These are phyloP conservation scores for Trifolium dubium DNA, from an alignment of 306 rosid genomes.

Conservation along the genomic window DNA sequence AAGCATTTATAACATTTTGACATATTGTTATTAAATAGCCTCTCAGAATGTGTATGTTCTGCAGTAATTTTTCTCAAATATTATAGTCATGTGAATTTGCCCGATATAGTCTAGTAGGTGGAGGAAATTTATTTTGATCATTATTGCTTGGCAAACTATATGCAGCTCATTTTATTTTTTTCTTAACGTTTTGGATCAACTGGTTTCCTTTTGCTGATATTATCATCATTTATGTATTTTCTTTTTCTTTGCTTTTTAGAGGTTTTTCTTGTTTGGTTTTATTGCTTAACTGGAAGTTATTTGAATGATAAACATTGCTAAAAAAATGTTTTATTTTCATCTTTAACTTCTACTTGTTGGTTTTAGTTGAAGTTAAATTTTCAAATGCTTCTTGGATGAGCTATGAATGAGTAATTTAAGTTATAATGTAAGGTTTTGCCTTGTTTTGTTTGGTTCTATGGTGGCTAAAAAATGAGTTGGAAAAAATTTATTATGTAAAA, in stretches of 20 bases:
- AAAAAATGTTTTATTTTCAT: conserved; percentile 40
- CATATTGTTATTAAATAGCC: conserved; percentile 18
- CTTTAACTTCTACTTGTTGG: not conserved
- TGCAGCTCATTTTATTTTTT: no score
- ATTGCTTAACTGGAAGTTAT: conserved; percentile 69
- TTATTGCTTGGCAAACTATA: conserved; percentile 59
- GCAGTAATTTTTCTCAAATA: conserved; percentile 36
- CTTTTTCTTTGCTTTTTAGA: conserved; percentile 45
- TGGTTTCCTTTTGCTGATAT: conserved; percentile 4
- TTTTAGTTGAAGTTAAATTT: conserved; percentile 6
- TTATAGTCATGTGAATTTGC: conserved; percentile 65
- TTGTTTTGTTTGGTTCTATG: no score
- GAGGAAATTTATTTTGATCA: conserved; percentile 72
- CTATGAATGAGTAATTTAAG: no score
- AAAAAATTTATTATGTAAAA: no score
- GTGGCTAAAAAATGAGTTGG: no score
- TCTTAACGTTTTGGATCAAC: not conserved
- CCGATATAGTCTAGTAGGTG: conserved; percentile 71
- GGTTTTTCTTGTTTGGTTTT: conserved; percentile 56
- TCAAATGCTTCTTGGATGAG: no score
- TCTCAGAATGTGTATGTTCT: conserved; percentile 8
- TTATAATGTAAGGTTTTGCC: no score
- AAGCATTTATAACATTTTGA: conserved; percentile 29
- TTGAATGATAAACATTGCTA: conserved; percentile 65
- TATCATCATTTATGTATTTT: conserved; percentile 12